Base-by-base conservation (phyloP, 306 rosid genomes). In the Quercus ilex region DNA sequence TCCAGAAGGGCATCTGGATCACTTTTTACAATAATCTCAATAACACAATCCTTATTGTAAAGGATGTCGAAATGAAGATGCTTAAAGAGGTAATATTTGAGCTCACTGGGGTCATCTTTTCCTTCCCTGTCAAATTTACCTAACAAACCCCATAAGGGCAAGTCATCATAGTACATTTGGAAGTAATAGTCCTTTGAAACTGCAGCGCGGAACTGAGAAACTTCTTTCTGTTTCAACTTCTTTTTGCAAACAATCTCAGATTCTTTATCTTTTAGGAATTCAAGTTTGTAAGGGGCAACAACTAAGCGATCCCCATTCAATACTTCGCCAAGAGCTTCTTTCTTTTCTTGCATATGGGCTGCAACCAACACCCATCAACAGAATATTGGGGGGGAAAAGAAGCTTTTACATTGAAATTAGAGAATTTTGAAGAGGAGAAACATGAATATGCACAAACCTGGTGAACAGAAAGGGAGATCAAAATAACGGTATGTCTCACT, bases 141-240 rank as follows among this genome's bases (percentile, higher is more conserved):
- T 7, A 87, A 78, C 78, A 85, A 87, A 53, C 88, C 88, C 91
- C 91, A 87, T 65, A 87, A 77, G 19, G 91, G 88, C 63, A 87
- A 85, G 65, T 87, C 91, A 67, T 87, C 91, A 78, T 82, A 85
- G 80, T 83, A 85, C 87, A 87, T 87, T 69, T 75, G 81, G 57
- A 74, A 85, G 38, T 82, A 87, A 28, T 87, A 87, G 86, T 87
- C 88, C 82, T 85, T 87, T 52, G 81, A 83, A 23, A 87, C 85
- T 25, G 91, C 91, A 12, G 20, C 52, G 75, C 87, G 70, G 57
- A 87, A 83, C 73, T 65, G 83, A 25, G 80, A 79, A 52, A 83
- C 89, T 64, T 80, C 85, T 75, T 85, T 59, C 82, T 13, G 79
- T 72, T 87, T 75, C 56, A 87, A 82, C 23, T 26, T 75, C 76